These are phyloP conservation scores for Monosporascus sp. DNA, from an alignment of 2,329 filamentous ascomycete genomes.

Conservation along the genomic window DNA sequence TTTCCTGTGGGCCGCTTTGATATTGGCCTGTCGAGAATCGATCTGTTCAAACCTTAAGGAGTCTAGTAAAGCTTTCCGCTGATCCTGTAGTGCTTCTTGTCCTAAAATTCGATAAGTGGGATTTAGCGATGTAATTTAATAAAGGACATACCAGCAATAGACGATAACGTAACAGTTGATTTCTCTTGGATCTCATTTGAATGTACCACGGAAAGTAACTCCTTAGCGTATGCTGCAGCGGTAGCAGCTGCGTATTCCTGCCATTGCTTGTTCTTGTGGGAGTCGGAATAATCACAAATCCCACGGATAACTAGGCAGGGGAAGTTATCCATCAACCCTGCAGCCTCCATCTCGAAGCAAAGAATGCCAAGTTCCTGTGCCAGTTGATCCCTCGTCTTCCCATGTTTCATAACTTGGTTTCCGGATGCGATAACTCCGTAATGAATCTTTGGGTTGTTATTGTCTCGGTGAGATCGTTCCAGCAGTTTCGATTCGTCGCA, in stretches of 20 bases:
- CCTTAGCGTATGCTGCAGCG: neutral
- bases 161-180: fast-evolving
- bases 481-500: neutral
- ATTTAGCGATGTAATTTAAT: no score
- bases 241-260: neutral
- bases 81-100: no score
- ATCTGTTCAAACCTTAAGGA: no score
- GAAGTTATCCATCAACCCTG: neutral
- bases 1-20: no score
- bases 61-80: no score
- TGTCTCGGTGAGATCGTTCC: neutral
- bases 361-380: neutral
- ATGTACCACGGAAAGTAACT: neutral
- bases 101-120: no score
- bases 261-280: neutral
- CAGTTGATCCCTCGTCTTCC: neutral
- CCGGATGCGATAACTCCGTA: neutral
- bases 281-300: neutral
- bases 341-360: neutral
- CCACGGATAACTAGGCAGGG: neutral
- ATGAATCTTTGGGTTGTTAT: neutral
- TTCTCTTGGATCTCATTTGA: neutral
- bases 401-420: neutral
- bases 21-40: no score
- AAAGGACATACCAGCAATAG: neutral